Base-by-base conservation (phyloP, 306 rosid species). In the Prunus persica region DNA sequence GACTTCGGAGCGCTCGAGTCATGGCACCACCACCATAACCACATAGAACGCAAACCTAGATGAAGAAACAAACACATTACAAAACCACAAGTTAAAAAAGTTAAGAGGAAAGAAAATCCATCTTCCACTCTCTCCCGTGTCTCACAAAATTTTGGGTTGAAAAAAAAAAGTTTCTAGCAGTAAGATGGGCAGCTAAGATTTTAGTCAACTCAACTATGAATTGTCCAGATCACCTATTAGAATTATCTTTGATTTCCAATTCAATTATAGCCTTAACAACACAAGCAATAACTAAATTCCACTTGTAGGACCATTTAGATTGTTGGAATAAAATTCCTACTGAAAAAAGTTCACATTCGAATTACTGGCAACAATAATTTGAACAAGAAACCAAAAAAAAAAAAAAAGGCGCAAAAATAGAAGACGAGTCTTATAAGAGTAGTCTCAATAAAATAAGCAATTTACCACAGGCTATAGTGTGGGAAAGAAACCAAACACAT, bases 1-100 rank as follows among this genome's bases (percentile, higher is more conserved):
- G 82, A 78, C 84, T 87, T 71, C 73, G 75, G 67, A 85, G 65
- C 3, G 93, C 93, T 73, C 71, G 76, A 73, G 91, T 89, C 93
- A 89, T 89, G 50, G 93, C 93, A 75, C 93, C 93, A 63, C 87
- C 93, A 63, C 91, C 93, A 78, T 89, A 89, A 78, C 93, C 91
- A 82, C 93, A 89, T 11, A 89, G 88, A 52, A 89, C 91, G 68
- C 93, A 89, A 28, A 78, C 90, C 93, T 89, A 81, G 79, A 75
- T 28, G 12, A 67, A 55, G 71, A 12, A 75, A 9, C 25, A 43
- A 67, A 73, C 65, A 22, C 45, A 75, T 22, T 72, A 69, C 51
- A 65, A 65, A 34, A 55, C 64, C 30, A 20, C 22, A 24, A 16
- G 19, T 71, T 52, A 18, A 71, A 71, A 6, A 38, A 1, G 43